Percentiles rank a stretch among this genome's conserved stretches.
phyloP scores from a whole-genome alignment of 345 rosid species.

The Gossypium australe region DNA sequence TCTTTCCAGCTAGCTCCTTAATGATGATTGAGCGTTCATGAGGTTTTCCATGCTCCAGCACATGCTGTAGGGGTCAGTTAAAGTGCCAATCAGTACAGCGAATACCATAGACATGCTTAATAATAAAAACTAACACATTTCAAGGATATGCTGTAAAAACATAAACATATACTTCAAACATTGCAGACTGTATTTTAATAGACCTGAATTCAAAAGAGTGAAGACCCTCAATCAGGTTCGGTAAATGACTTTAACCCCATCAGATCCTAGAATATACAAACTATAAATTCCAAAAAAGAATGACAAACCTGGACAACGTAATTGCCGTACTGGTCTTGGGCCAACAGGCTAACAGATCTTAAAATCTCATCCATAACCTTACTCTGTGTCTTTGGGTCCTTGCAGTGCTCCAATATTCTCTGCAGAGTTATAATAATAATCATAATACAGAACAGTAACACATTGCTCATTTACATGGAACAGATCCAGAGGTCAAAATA shows the following conservation, averaged over 20 bases:
- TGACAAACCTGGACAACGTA: constrained; percentile 92
- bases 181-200: not conserved
- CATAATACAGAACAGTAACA: not conserved
- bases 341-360: constrained; percentile 78
- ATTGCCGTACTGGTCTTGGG: constrained; percentile 97
- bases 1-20: constrained; percentile 54
- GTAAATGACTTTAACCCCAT: not conserved
- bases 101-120: not conserved
- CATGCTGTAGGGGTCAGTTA: constrained; percentile 37
- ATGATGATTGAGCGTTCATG: constrained; percentile 56
- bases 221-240: not conserved
- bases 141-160: not conserved
- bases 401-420: constrained; percentile 94
- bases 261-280: not conserved
- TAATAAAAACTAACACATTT: not conserved
- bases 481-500: not conserved
- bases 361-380: constrained; percentile 86
- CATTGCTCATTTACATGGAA: not conserved
- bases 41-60: constrained; percentile 62
- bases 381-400: constrained; percentile 62
- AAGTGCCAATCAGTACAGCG: not conserved
- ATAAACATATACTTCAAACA: not conserved
- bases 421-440: constrained; percentile 26
- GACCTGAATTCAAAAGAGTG: not conserved
- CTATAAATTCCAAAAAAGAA: not conserved